Base-by-base conservation (phyloP, 148 eudicot genomes). In the Camellia japonica region DNA sequence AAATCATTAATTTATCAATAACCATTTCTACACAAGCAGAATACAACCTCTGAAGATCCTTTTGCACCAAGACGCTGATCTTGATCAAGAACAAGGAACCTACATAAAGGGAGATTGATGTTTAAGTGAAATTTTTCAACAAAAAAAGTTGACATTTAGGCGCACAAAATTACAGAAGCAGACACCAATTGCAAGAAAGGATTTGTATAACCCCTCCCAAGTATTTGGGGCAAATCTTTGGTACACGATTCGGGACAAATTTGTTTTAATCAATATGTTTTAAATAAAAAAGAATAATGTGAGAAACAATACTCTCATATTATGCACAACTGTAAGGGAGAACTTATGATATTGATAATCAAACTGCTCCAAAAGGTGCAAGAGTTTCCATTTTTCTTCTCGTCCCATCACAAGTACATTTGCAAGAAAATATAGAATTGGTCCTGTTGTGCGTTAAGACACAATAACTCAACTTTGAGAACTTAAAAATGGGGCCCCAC, bases 21-120 rank as follows among this genome's bases (percentile, higher is more conserved):
- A 19, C 30, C 13, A 55, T 58, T 38, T 79, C 16, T 51, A 68
- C 5, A 74, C 67, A 74, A 44, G 61, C 2, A 14, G 82, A 59
- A 80, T 70, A 73, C 58, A 79, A 87, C 93, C 93, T 90, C 93
- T 56, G 88, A 82, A 69, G 93, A 84, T 82, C 91, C 93, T 20
- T 83, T 87, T 68, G 90, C 89, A 81, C 93, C 93, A 63, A 90
- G 86, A 23, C 93, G 93, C 79, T 86, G 82, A 83, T 82, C 74
- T 52, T 89, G 88, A 74, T 90, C 91, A 56, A 78, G 90, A 77
- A 82, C 82, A 76, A 90, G 93, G 80, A 89, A 80, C 87, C 93
- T 90, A 77, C 77, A 56, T 7, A 60, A n/a, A 60, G 13, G 59
- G 69, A 71, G 54, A 64, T 4, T 8, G 51, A 76, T 6, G 46